Base-by-base conservation (phyloP, 768 basidiomycete genomes). In the Russula emetica region DNA sequence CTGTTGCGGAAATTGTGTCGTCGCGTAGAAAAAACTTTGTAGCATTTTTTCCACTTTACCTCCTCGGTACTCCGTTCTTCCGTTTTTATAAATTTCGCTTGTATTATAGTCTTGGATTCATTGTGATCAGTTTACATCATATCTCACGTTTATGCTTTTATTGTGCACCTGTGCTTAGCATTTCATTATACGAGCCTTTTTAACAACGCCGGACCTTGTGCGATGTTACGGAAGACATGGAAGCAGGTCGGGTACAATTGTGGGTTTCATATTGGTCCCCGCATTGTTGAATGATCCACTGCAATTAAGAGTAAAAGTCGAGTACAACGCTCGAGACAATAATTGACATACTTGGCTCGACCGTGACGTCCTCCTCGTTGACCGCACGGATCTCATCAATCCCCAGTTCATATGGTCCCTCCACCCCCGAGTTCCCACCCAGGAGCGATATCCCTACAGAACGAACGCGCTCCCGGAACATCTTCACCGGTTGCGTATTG, bases 381-480 rank as follows among this genome's bases (percentile, higher is more conserved):
- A 92, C 86, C n/a, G 88, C 83, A 59, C 86, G 80, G 62, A 96
- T 89, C 2, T 83, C 85, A 68, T 92, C 89, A 51, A 95, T 80
- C 4, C 88, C 90, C 0, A 96, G 81, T 68, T 95, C 94, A 69
- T 89, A 96, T 30, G 78, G 76, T 2, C 94, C 94, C 47, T 85
- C 78, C 10, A 84, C 77, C 16, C 85, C 83, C 60, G 88, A 85
- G 60, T 90, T 92, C 2, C 92, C 91, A 14, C 94, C 95, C 5
- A 98, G 78, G 18, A 98, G 75, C 1, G 92, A 92, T 40, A 98
- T 87, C 1, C 94, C 94, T 20, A 98, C 79, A 6, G 90, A 90
- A 55, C 88, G 81, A 18, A 98, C 76, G 51, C 82, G 83, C 55
- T 90, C 85, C 16, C 83, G 80, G 71, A 84, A 80, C 87, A 98